These are phyloP conservation scores for Eucalyptus camaldulensis DNA, from an alignment of 345 rosid genomes.

Conservation along the genomic window DNA sequence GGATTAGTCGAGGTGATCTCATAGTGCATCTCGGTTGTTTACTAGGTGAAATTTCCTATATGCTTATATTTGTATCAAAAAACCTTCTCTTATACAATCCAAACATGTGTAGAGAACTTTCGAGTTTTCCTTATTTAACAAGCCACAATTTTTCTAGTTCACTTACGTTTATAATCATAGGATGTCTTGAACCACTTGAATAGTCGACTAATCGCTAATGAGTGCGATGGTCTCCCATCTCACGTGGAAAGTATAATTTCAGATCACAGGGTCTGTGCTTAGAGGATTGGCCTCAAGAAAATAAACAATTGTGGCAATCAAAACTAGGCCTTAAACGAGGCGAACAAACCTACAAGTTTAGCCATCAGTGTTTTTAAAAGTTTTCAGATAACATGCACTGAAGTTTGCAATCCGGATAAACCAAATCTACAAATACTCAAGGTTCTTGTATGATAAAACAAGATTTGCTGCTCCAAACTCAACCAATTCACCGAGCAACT, in stretches of 20 bases:
- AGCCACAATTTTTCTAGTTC: background rate
- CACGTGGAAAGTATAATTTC: background rate
- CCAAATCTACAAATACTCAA: background rate
- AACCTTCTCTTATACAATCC: background rate
- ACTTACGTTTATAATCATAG: background rate
- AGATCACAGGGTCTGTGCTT: background rate
- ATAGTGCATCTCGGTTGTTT: background rate
- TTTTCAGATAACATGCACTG: background rate
- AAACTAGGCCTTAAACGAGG: background rate
- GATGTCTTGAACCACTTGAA: background rate
- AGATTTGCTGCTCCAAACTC: background rate
- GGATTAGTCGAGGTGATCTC: background rate
- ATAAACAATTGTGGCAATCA: background rate
- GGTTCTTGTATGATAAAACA: background rate
- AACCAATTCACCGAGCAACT: background rate
- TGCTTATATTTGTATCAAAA: background rate
- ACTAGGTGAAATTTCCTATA: background rate
- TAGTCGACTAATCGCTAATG: background rate
- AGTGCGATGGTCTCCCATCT: background rate
- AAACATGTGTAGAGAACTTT: background rate
- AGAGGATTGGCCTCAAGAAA: background rate
- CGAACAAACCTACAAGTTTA: background rate
- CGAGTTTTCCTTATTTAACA: background rate
- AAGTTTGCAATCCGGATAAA: background rate
- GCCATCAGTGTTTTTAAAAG: background rate